Base-by-base conservation (phyloP, 192 early-diverging fungal genomes). In the Neocallimastix lanati region DNA sequence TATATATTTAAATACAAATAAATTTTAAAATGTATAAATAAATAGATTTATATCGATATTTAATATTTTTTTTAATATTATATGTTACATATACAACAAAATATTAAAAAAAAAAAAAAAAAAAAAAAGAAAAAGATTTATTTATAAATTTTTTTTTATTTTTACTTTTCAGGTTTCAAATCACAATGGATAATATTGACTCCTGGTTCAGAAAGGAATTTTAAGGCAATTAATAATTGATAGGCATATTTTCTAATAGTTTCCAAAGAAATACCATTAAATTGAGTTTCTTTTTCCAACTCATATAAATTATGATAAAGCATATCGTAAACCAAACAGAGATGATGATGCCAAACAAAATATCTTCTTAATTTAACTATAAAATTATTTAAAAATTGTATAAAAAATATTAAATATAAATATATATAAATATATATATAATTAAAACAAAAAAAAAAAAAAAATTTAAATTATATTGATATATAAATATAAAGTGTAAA, bases 141-240 rank as follows among this genome's bases (percentile, higher is more conserved):
- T n/a, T n/a, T n/a, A n/a, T n/a, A n/a, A n/a, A 7, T 50, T 16
- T 13, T 78, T 7, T 28, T 79, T 7, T 7, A 28, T 25, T 28
- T 29, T 80, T 33, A 85, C 85, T 81, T 81, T 82, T 87, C 86
- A 12, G 86, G 86, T 58, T 87, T 87, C 18, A 87, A 76, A 79
- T 87, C 86, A 81, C 86, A 87, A 77, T 87, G 86, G 40, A 87
- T 79, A 28, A 86, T 77, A 58, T 77, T 36, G 28, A 85, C 78
- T 3, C 85, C 82, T 1, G 76, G 18, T 9, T 80, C 28, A 15
- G n/a, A 25, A 28, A 86, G 29, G 28, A 86, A 80, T 33, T 80
- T 9, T 28, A 86, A 38, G 18, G 80, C 37, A 21, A 37, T 13
- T 13, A 86, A 50, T 77, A 85, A 78, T 76, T 86, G 84, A 9